phyloP scores from a whole-genome alignment of 306 rosid species.

The Cucurbita ficifolia region DNA sequence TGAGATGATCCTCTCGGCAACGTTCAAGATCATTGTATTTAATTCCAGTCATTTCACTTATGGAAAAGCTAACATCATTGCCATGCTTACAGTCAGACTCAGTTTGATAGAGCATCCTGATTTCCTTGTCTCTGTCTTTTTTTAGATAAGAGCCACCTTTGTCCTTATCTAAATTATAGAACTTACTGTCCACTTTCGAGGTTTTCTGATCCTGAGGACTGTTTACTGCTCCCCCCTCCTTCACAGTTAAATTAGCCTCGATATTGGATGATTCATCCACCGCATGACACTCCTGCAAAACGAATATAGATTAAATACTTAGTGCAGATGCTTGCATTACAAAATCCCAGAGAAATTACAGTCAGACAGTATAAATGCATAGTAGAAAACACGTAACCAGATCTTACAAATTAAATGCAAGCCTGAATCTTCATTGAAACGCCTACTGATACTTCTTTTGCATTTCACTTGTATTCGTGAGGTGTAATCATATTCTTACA shows the following conservation, averaged over 20 bases:
- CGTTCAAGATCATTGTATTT: slow-evolving; percentile 14
- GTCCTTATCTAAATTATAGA: slow-evolving; percentile 9
- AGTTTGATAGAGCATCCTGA: background rate
- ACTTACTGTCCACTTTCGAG: slow-evolving; percentile 14
- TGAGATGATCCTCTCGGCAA: slow-evolving; percentile 17
- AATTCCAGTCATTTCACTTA: slow-evolving; percentile 14
- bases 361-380: slow-evolving; percentile 14
- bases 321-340: slow-evolving; percentile 10
- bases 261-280: background rate
- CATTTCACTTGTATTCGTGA: slow-evolving; percentile 68
- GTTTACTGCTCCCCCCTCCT: slow-evolving; percentile 3
- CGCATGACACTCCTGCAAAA: slow-evolving; percentile 12
- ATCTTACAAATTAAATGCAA: slow-evolving; percentile 95
- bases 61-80: slow-evolving; percentile 21
- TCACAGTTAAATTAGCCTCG: slow-evolving; percentile 1
- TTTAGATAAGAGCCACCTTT: slow-evolving; percentile 7
- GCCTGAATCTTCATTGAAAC: slow-evolving; percentile 93
- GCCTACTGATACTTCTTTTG: slow-evolving; percentile 93
- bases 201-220: slow-evolving; percentile 13
- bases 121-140: background rate
- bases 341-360: background rate
- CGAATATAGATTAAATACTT: slow-evolving; percentile 4
- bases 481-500: slow-evolving; percentile 85
- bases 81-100: background rate
- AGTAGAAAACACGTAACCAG: slow-evolving; percentile 47